These are phyloP conservation scores for Antitrichia curtipendula DNA, from an alignment of 225 moss, liverwort and hornwort genomes.

Conservation along the genomic window DNA sequence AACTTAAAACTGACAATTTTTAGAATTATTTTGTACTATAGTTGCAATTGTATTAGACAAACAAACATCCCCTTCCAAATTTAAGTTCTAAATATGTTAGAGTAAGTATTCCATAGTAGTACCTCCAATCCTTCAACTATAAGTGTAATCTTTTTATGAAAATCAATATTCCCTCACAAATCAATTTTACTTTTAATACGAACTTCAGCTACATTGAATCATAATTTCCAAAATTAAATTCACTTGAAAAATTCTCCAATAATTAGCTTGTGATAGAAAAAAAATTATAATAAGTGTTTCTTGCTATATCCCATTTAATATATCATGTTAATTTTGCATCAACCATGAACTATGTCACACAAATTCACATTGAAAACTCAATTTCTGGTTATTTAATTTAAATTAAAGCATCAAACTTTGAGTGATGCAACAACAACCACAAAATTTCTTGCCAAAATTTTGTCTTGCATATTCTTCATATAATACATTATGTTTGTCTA, in stretches of 20 bases:
- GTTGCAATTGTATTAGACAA: too few species aligned
- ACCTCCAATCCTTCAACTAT: background rate
- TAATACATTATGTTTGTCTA: background rate
- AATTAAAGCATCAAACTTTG: background rate
- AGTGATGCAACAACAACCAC: background rate
- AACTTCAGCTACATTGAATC: background rate
- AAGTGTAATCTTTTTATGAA: background rate
- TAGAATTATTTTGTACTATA: too few species aligned
- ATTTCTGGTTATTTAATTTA: background rate
- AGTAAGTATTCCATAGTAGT: background rate
- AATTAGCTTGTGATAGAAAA: background rate
- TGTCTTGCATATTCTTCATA: background rate
- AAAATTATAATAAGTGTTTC: too few species aligned
- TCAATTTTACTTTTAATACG: background rate
- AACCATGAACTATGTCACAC: too few species aligned
- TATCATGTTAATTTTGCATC: too few species aligned
- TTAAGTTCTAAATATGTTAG: background rate
- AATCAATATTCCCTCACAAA: background rate
- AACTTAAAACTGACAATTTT: too few species aligned
- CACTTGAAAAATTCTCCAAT: background rate
- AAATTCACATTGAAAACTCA: too few species aligned
- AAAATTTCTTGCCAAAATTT: background rate
- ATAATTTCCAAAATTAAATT: background rate
- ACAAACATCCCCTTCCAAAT: background rate
- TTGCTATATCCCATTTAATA: too few species aligned